Evolutionary conservation across 1,139 yeast species (phyloP), one percentile per base, ranked within the genome.

Genomic region (Lodderomyces oxycetoniae): DNA sequence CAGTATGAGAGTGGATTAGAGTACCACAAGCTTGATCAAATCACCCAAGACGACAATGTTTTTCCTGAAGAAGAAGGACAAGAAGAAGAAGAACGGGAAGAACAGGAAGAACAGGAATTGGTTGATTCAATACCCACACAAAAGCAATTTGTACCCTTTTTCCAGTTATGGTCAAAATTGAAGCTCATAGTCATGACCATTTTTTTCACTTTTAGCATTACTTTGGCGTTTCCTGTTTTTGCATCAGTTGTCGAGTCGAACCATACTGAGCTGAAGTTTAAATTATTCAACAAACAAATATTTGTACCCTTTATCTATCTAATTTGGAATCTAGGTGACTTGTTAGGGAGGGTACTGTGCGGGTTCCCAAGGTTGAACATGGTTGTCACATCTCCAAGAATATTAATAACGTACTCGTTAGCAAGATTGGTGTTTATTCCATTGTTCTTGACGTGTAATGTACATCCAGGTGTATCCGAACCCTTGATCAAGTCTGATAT

Each of bases 261-360:
- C 2, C 63, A 67, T 42, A 41, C 42, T 4, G 52, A 49, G 8
- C 61, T 67, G 9, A 19, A 44, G 16, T 33, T 56, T 44, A 35
- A 49, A 41, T 52, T 71, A 46, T 49, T 74, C 57, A 59, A 64
- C 36, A 69, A 68, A 38, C 63, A 62, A 36, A 63, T 79, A 5
- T 91, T 67, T 52, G 73, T 86, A 14, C 96, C 97, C 1, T 58
- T 87, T 36, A 79, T 85, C 1, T 87, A 82, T 52, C 63, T 91
- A 23, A 55, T 49, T 6, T 91, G 98, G 98, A 91, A 91, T 55
- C 42, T 77, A 13, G 98, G 98, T 9, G 98, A 91, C 52, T 65
- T 91, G 16, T 50, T 66, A 3, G 97, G 96, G 1, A 66, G 98
- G 26, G 55, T 87, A 6, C 44, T 77, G 3, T 79, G 95, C 66